Evolutionary conservation across 129 eudicot species (phyloP).

Genomic region (Flaveria brownii): DNA sequence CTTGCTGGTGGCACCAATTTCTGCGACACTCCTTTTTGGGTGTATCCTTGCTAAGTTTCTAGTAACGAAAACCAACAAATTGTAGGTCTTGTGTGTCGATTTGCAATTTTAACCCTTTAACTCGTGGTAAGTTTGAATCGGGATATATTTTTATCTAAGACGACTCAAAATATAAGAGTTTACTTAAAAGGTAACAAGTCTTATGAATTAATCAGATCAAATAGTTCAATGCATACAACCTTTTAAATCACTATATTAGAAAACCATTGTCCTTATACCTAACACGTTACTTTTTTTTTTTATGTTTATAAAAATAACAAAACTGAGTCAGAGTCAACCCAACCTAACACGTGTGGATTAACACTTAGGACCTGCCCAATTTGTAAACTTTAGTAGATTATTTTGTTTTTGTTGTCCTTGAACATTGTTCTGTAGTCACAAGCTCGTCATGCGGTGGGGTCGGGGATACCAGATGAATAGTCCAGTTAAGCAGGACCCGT

Average conservation of each 20-base stretch:
- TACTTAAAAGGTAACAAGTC: not conserved
- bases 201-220: not conserved
- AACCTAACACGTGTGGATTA: not conserved
- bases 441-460: conserved; percentile 59
- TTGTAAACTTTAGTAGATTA: not conserved
- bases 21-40: conserved; percentile 56
- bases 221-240: not conserved
- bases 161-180: not conserved
- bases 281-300: not conserved
- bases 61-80: conserved; percentile 7
- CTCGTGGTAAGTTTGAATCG: not conserved
- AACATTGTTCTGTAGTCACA: conserved; percentile 46
- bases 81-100: not conserved
- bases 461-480: conserved; percentile 53
- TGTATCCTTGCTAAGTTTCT: conserved; percentile 50
- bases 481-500: conserved; percentile 35
- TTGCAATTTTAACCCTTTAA: not conserved
- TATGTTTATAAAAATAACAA: not conserved
- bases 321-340: not conserved
- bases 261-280: not conserved
- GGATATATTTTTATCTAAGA: not conserved
- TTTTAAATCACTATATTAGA: not conserved
- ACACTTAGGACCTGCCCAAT: not conserved
- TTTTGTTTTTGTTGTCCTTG: conserved; percentile 35
- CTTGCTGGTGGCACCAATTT: conserved; percentile 46